Evolutionary conservation across 2,329 filamentous ascomycete genomes (phyloP).

Genomic region (Colletotrichum theobromicola): DNA sequence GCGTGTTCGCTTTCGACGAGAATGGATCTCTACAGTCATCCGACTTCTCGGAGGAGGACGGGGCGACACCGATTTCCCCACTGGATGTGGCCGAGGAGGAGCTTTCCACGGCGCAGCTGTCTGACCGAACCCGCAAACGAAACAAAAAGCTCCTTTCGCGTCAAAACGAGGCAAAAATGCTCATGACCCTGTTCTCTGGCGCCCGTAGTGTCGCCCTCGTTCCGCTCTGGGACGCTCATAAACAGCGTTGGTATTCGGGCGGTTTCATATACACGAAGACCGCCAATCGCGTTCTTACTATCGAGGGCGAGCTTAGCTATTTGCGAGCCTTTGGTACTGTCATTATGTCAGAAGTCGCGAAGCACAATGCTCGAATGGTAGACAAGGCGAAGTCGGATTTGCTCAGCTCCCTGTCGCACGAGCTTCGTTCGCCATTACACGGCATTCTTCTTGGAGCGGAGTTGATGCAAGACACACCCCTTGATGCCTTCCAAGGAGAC

Average conservation of each 20-base stretch:
- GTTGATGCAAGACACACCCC: conserved; percentile 55
- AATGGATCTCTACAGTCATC: conserved; percentile 38
- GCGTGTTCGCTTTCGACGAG: conserved; percentile 49
- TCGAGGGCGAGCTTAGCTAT: conserved; percentile 54
- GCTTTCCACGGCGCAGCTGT: not conserved
- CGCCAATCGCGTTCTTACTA: conserved; percentile 47
- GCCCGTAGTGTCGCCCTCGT: conserved; percentile 52
- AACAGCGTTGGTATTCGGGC: conserved; percentile 53
- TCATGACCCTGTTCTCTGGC: conserved; percentile 42
- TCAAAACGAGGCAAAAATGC: conserved; percentile 30
- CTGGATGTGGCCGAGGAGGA: not conserved
- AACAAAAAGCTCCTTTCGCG: not conserved
- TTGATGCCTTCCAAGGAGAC: conserved; percentile 47
- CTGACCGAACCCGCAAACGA: not conserved
- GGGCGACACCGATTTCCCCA: not conserved
- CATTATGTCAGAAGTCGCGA: conserved; percentile 61
- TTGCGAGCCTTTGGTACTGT: conserved; percentile 57
- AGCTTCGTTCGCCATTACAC: conserved; percentile 65
- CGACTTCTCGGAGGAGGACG: conserved; percentile 31
- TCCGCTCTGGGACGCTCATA: conserved; percentile 51
- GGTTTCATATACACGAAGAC: conserved; percentile 54
- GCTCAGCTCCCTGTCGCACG: conserved; percentile 65
- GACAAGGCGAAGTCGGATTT: conserved; percentile 61
- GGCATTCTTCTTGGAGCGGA: conserved; percentile 62
- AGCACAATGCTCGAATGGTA: conserved; percentile 40